Evolutionary conservation across 1,284 basidiomycete species (phyloP).

Genomic region (Paramarasmius palmivorus): DNA sequence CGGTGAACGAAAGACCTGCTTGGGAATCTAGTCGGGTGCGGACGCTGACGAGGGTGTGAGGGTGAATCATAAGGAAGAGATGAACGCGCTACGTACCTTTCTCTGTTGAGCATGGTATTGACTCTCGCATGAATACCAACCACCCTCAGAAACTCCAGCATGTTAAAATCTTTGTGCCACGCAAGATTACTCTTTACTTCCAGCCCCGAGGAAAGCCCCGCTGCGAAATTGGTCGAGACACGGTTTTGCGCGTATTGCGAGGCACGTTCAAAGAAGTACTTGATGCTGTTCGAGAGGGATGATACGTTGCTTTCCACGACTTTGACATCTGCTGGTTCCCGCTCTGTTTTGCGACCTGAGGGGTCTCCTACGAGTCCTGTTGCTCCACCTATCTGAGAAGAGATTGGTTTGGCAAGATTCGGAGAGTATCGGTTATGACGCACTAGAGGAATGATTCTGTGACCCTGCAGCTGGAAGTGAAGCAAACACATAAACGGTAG

Average conservation of each 20-base stretch:
- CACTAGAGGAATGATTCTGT: constrained; percentile 82
- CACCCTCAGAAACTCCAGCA: constrained; percentile 85
- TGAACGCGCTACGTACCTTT: constrained; percentile 61
- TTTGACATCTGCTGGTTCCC: constrained; percentile 63
- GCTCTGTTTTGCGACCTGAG: constrained; percentile 85
- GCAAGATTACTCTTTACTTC: constrained; percentile 81
- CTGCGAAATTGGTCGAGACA: constrained; percentile 22
- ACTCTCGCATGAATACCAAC: constrained; percentile 85
- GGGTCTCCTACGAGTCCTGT: constrained; percentile 98
- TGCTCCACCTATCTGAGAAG: constrained; percentile 89
- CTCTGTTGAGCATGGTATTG: constrained; percentile 88
- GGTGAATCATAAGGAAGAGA: constrained; percentile 1
- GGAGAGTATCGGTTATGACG: constrained; percentile 23
- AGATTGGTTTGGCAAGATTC: constrained; percentile 2
- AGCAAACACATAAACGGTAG: constrained; percentile 85
- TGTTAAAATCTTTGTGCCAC: constrained; percentile 75
- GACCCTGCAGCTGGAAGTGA: constrained; percentile 85
- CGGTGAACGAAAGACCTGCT: constrained; percentile 92
- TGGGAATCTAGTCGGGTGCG: constrained; percentile 78
- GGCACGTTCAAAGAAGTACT: constrained; percentile 73
- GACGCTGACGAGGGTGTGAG: constrained; percentile 56
- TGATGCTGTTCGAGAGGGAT: constrained; percentile 67
- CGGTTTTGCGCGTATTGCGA: constrained; percentile 54
- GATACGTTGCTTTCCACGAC: constrained; percentile 71
- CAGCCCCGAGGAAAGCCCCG: constrained; percentile 27